phyloP scores from a whole-genome alignment of 2,329 filamentous ascomycete species.

The Daldinia sp. region DNA sequence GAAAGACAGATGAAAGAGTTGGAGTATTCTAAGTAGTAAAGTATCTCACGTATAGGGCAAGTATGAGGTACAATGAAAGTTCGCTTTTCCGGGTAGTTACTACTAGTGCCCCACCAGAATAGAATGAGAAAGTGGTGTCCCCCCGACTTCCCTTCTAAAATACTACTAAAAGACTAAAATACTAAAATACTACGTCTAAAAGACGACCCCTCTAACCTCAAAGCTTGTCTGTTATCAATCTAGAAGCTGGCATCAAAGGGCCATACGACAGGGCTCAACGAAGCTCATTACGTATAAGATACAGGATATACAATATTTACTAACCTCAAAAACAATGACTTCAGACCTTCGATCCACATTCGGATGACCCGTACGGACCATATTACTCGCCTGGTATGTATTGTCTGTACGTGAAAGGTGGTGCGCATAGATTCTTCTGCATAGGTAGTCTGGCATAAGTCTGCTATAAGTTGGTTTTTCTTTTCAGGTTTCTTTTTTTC shows the following conservation, averaged over 20 bases:
- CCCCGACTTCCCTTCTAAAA: neutral
- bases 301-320: slow-evolving; percentile 11
- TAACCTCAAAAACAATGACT: slow-evolving; percentile 5
- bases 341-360: slow-evolving; percentile 16
- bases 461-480: no score
- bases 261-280: slow-evolving; percentile 7
- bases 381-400: neutral
- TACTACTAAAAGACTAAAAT: neutral
- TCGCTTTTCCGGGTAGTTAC: slow-evolving; percentile 1
- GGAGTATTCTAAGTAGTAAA: neutral
- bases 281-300: slow-evolving; percentile 30
- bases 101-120: slow-evolving; percentile 27
- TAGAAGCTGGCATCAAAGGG: slow-evolving; percentile 9
- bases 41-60: slow-evolving; percentile 6
- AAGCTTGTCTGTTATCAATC: slow-evolving; percentile 27
- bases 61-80: slow-evolving; percentile 3
- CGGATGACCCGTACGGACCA: slow-evolving; percentile 13
- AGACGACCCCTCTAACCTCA: slow-evolving; percentile 7
- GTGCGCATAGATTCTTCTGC: neutral
- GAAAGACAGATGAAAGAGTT: neutral
- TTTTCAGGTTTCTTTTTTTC: neutral
- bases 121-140: neutral
- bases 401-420: neutral
- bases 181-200: slow-evolving; percentile 9
- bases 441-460: neutral